Base-by-base conservation (phyloP, 2,329 filamentous ascomycete genomes). In the Alternaria hordeiaustralica region DNA sequence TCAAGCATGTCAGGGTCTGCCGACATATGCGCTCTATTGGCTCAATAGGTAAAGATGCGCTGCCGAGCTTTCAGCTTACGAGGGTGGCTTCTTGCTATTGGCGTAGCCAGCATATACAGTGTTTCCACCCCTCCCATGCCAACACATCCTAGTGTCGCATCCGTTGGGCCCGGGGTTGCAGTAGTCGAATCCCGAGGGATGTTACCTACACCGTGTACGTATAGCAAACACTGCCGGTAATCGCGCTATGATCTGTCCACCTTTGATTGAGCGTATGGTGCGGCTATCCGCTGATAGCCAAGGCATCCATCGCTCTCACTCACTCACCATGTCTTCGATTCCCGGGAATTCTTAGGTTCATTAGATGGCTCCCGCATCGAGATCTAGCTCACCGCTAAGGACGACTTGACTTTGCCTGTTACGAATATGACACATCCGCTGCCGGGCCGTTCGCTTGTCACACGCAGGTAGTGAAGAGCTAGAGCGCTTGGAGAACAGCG, bases 1-100 rank as follows among this genome's bases (percentile, higher is more conserved):
- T 57, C 55, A 41, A n/a, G 36, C n/a, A 41, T 41, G 36, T 41
- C 36, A 66, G 66, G 66, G 60, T 61, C 43, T 64, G 25, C 25
- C 46, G n/a, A 36, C 20, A 53, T 60, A 59, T 51, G 49, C 20
- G 20, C 26, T 26, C 33, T 50, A 69, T 73, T 72, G 68, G 69
- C 49, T 36, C n/a, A 18, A 33, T 25, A 47, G 51, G 11, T 53
- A 21, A 56, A 58, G 61, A 54, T 41, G 44, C 57, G 56, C 51
- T 56, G 61, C 65, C 66, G 58, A 64, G 53, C 56, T 18, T 47
- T 60, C 64, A 66, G 63, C 66, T 70, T 61, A 62, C 62, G 46
- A 61, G 47, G 26, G 55, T 47, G 63, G 54, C 57, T 59, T 56
- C 58, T 58, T 67, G 55, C 47, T 18, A 67, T 71, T 71, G 70